Evolutionary conservation across 768 basidiomycete species (phyloP), one percentile per base, ranked within the genome.

Genomic region (Gloeopeniophorella convolvens): DNA sequence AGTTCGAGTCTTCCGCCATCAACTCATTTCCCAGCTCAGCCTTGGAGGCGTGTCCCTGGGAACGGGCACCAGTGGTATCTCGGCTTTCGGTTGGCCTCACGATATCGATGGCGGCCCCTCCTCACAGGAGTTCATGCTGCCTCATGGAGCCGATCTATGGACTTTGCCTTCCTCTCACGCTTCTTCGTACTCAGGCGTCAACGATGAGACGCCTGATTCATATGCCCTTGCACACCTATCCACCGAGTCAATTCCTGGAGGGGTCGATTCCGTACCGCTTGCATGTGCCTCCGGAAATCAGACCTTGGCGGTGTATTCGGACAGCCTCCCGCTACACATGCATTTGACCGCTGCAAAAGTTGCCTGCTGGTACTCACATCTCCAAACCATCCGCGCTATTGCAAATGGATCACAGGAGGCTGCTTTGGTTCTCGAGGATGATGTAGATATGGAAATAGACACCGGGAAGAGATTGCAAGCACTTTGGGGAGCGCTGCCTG

Each of bases 361-460:
- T 30, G 83, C 84, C 10, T 87, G 83, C 64, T 87, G 83, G 83
- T 68, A 79, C 58, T 86, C 85, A 1, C 85, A 88, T 62, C 53
- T 80, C 10, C 70, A 67, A 26, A 69, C 74, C 30, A 74, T 87
- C 26, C 73, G 68, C 18, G 65, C 53, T 3, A 69, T 83, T 28
- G 61, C 69, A 11, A 26, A 42, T 40, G 42, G 55, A n/a, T 20
- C 21, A 23, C 58, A 68, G 48, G 70, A 70, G 9, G 68, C 75
- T 2, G 69, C 72, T 0, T 49, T 88, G 8, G 71, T 89, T n/a
- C 68, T 88, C 6, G 87, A 89, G 64, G 88, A 89, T 60, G 88
- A 89, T 55, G 68, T 89, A 9, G 83, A 89, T 60, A 81, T 88
- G 77, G 87, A 89, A 66, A 68, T 63, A 26, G 77, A 87, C 56